phyloP scores from a whole-genome alignment of 345 rosid genomes.

The Lumnitzera racemosa region DNA sequence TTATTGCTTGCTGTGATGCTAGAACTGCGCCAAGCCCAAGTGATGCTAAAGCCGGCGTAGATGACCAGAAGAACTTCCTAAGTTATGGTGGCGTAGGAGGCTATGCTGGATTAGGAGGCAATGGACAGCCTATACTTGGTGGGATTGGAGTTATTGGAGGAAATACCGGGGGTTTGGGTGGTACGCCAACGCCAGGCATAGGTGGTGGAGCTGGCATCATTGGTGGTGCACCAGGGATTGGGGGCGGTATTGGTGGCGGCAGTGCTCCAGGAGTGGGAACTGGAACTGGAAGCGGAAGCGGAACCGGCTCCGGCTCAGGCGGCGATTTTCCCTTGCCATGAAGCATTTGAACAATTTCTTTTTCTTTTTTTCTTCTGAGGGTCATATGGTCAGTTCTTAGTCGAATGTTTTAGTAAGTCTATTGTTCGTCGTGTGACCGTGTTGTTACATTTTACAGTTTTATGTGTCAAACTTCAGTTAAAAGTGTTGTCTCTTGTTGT shows the following conservation, averaged over 20 bases:
- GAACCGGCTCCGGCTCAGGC: constrained; percentile 15
- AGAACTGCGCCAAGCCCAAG: constrained; percentile 22
- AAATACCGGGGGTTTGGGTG: constrained; percentile 28
- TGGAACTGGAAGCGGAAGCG: background rate
- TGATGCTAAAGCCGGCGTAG: constrained; percentile 21
- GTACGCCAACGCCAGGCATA: constrained; percentile 16
- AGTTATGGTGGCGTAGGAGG: constrained; percentile 67
- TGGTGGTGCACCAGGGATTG: constrained; percentile 20
- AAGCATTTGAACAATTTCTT: constrained; percentile 1
- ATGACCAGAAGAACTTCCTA: constrained; percentile 64
- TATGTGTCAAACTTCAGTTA: no score
- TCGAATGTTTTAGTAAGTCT: background rate
- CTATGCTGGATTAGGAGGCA: constrained; percentile 44
- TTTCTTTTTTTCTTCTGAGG: background rate
- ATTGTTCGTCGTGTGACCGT: no score
- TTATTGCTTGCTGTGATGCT: constrained; percentile 22
- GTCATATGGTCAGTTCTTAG: background rate
- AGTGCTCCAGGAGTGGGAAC: constrained; percentile 14
- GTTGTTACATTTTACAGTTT: no score
- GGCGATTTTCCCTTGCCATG: constrained; percentile 40
- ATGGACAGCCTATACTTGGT: constrained; percentile 37
- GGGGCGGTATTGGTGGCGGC: constrained; percentile 12
- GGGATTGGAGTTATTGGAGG: constrained; percentile 51
- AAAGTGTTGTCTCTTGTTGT: no score
- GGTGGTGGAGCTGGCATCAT: constrained; percentile 26